A percentile compares a stretch with the other conserved stretches of the same genome.
phyloP scores from a whole-genome alignment of 305 asterid species.

The Withania somnifera region DNA sequence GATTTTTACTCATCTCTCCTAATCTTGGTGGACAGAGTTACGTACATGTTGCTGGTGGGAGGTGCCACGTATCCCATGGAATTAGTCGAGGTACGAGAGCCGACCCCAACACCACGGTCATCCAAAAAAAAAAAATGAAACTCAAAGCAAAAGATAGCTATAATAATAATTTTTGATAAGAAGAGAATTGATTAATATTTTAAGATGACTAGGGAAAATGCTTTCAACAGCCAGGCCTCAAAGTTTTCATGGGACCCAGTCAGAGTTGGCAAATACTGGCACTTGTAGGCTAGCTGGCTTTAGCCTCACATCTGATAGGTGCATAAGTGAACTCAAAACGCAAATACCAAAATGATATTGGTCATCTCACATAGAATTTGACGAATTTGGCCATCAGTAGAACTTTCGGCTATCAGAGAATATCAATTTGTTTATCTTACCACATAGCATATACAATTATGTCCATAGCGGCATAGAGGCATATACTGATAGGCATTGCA shows the following conservation, averaged over 20 bases:
- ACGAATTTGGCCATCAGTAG: background rate
- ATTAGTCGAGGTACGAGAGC: too few species aligned
- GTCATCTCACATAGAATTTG: background rate
- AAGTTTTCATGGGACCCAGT: background rate
- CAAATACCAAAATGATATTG: background rate
- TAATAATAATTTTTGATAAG: background rate
- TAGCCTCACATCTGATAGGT: background rate
- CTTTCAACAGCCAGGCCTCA: background rate
- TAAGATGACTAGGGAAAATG: background rate
- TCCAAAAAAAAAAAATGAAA: too few species aligned
- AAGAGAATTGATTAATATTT: background rate
- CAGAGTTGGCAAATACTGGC: background rate
- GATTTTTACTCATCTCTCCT: too few species aligned
- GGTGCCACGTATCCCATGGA: too few species aligned
- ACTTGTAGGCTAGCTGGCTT: background rate
- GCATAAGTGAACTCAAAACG: background rate
- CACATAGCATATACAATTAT: background rate
- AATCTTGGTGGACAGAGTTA: too few species aligned
- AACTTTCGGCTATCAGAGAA: background rate
- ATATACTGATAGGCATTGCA: background rate
- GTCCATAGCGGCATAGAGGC: background rate
- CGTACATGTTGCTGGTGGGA: too few species aligned
- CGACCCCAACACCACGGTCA: too few species aligned
- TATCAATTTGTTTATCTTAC: background rate
- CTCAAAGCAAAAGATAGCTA: background rate